Conservation (phyloP, 768 basidiomycete genomes). For the Lepiota subincarnata region DNA sequence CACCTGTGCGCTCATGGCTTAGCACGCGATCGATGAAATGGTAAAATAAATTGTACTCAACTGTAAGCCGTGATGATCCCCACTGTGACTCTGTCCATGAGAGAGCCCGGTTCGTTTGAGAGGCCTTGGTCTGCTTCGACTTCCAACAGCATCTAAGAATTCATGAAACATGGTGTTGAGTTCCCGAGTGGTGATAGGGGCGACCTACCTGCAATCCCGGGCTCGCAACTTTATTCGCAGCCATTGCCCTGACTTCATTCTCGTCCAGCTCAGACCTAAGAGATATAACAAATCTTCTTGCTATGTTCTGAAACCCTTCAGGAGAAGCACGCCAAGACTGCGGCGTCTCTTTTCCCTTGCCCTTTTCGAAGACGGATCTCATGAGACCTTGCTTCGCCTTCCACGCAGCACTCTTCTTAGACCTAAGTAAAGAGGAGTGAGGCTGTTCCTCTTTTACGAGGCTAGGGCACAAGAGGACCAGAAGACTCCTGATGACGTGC, state of each 20-base stretch:
- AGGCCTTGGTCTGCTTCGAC: conserved; percentile 69
- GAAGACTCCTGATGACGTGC: conserved; percentile 79
- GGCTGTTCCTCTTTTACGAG: conserved; percentile 33
- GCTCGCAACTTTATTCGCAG: conserved; percentile 72
- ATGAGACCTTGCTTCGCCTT: conserved; percentile 77
- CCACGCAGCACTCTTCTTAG: conserved; percentile 81
- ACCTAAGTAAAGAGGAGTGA: conserved; percentile 50
- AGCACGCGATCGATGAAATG: neutral
- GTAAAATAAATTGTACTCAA: conserved; percentile 29
- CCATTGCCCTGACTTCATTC: conserved; percentile 76
- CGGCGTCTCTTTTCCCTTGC: conserved; percentile 33
- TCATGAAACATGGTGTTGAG: conserved; percentile 1
- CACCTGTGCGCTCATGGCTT: neutral
- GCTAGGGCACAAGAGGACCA: conserved; percentile 71
- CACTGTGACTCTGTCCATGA: conserved; percentile 78
- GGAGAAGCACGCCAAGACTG: conserved; percentile 30
- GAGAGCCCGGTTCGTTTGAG: conserved; percentile 56
- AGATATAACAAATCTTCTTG: conserved; percentile 42
- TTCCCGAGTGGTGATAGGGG: conserved; percentile 3
- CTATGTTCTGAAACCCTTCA: conserved; percentile 42
- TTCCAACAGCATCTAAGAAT: conserved; percentile 69
- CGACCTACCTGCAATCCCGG: conserved; percentile 64
- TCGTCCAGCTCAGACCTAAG: conserved; percentile 51
- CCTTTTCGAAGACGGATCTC: conserved; percentile 68
- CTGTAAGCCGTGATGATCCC: conserved; percentile 68